Evolutionary conservation across 805 yeast species (phyloP).

Genomic region (Myxozyma neotropica): DNA sequence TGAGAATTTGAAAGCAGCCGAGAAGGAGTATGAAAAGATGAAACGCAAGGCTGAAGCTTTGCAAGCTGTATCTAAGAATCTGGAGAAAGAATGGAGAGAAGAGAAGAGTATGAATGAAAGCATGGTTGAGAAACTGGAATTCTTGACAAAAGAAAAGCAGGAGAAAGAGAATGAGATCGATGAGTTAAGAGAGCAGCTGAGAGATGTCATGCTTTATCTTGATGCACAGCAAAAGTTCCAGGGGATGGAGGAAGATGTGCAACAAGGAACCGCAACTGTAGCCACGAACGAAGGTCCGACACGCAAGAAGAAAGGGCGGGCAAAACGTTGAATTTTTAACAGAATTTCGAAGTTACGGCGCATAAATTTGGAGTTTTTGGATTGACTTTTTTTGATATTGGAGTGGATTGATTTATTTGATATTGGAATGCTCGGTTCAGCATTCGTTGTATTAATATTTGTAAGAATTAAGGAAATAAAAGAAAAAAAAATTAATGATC

Average conservation of each 20-base stretch:
- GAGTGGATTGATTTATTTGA: too few relatives aligned
- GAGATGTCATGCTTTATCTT: constrained; percentile 77
- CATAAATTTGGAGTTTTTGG: too few relatives aligned
- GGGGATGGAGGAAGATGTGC: constrained; percentile 70
- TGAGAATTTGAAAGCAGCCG: constrained; percentile 13
- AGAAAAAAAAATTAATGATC: neutral
- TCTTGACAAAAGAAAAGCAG: constrained; percentile 39
- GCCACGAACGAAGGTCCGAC: constrained; percentile 11
- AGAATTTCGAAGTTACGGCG: too few relatives aligned
- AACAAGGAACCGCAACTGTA: constrained; percentile 67
- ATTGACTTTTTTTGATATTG: too few relatives aligned
- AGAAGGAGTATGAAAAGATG: constrained; percentile 23
- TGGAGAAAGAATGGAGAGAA: constrained; percentile 48
- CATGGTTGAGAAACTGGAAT: constrained; percentile 48
- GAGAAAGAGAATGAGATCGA: constrained; percentile 38
- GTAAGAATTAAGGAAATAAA: neutral
- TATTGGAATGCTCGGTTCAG: too few relatives aligned
- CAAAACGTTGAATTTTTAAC: neutral
- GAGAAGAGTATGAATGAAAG: constrained; percentile 52
- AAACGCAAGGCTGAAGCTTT: constrained; percentile 31
- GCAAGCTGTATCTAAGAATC: constrained; percentile 37
- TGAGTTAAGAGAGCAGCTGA: constrained; percentile 42
- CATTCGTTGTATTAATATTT: neutral
- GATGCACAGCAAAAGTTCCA: constrained; percentile 73
- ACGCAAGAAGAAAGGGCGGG: constrained; percentile 23